Conservation (phyloP, 352 stramenopile genomes). For the Pythium brachiatum region DNA sequence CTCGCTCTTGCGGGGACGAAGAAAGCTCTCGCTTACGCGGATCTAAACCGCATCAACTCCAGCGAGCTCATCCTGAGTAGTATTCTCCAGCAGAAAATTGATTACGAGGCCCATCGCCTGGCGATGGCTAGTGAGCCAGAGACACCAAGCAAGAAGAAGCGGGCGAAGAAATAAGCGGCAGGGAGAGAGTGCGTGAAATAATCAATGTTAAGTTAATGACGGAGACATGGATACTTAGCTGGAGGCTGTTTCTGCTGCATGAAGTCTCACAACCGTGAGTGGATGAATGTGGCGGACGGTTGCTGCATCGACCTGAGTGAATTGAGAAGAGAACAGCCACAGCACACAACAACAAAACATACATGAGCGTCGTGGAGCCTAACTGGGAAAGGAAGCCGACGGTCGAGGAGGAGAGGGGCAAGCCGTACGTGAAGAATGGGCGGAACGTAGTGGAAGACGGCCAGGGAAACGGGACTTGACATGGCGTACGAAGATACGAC, state of each 20-base stretch:
- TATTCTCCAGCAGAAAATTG: constrained; percentile 41
- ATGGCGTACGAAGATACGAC: background rate
- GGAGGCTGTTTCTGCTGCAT: background rate
- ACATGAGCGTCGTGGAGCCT: background rate
- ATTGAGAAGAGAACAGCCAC: background rate
- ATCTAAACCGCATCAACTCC: constrained; percentile 30
- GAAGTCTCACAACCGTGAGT: constrained; percentile 7
- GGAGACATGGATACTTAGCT: background rate
- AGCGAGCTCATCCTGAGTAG: constrained; percentile 42
- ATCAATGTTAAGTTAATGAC: constrained; percentile 12
- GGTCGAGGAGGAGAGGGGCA: constrained; percentile 3
- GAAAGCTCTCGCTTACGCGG: constrained; percentile 27
- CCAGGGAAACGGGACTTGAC: background rate
- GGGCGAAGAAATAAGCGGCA: constrained; percentile 5
- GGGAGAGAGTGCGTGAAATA: background rate
- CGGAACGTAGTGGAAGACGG: background rate
- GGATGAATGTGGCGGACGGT: constrained; percentile 9
- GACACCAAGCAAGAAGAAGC: constrained; percentile 21
- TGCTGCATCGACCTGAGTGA: background rate
- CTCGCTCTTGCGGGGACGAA: constrained; percentile 31
- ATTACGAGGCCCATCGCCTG: constrained; percentile 31
- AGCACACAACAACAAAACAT: constrained; percentile 5
- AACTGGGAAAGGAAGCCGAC: background rate
- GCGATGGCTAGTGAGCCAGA: background rate
- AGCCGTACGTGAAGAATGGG: constrained; percentile 6